These are phyloP conservation scores for Pulveroboletus frians DNA, from an alignment of 768 basidiomycete genomes.

Conservation along the genomic window DNA sequence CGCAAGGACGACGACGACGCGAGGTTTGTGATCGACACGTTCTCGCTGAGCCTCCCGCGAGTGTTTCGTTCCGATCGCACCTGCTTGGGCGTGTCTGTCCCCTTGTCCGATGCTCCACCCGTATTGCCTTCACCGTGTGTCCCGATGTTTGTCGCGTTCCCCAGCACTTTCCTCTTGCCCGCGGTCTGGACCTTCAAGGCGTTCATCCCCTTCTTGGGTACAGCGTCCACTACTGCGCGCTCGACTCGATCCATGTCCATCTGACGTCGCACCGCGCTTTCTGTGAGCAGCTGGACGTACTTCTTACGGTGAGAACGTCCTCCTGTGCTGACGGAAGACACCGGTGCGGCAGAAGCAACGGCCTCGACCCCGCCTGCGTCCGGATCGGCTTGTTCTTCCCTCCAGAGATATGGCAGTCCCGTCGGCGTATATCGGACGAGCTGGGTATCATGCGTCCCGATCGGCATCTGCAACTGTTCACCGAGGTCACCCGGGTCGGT, in stretches of 20 bases:
- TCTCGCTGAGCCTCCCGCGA: constrained; percentile 13
- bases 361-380: background rate
- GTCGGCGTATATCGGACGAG: constrained; percentile 15
- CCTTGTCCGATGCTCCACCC: background rate
- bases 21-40: constrained; percentile 17
- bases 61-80: constrained; percentile 4
- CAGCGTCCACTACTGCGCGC: background rate
- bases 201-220: background rate
- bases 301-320: constrained; percentile 5
- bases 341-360: background rate
- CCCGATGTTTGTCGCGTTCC: constrained; percentile 11
- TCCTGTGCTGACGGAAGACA: background rate
- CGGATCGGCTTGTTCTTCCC: constrained; percentile 1
- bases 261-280: constrained; percentile 19
- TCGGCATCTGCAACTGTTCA: constrained; percentile 12
- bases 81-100: constrained; percentile 7
- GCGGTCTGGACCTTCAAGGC: background rate
- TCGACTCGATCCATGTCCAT: constrained; percentile 7
- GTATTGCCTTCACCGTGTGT: background rate
- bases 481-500: background rate
- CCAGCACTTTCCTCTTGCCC: constrained; percentile 12
- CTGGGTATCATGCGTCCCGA: constrained; percentile 13
- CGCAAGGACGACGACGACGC: constrained; percentile 1
- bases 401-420: constrained; percentile 15
- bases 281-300: constrained; percentile 19